These are phyloP conservation scores for Coemansia sp. DNA, from an alignment of 192 early-diverging fungal species.

Conservation along the genomic window DNA sequence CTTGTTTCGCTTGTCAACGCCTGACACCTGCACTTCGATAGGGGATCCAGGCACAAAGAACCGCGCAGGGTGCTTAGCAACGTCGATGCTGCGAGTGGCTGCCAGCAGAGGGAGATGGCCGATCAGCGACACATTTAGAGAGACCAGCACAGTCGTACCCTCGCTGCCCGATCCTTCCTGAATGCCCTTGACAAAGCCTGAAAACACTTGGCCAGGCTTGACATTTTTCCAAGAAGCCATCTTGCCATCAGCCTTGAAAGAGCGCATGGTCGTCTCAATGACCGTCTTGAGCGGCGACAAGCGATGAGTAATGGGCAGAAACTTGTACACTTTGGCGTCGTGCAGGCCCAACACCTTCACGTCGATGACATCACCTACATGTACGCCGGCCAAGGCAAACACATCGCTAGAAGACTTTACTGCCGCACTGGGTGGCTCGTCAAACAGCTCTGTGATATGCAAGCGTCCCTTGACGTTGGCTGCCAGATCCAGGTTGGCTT, in stretches of 20 bases:
- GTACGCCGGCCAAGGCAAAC: slow-evolving; percentile 36
- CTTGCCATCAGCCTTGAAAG: slow-evolving; percentile 40
- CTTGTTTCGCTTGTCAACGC: slow-evolving; percentile 19
- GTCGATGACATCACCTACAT: slow-evolving; percentile 38
- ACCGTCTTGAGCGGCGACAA: slow-evolving; percentile 50
- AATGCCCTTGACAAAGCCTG: slow-evolving; percentile 53
- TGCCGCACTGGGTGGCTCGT: slow-evolving; percentile 37
- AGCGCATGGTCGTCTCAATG: slow-evolving; percentile 60
- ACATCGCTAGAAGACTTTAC: slow-evolving; percentile 25
- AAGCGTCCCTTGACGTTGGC: slow-evolving; percentile 70
- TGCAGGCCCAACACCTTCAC: slow-evolving; percentile 70
- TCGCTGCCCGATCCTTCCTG: slow-evolving; percentile 7
- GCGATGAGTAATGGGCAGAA: slow-evolving; percentile 63
- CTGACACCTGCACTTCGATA: slow-evolving; percentile 41
- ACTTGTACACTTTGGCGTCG: slow-evolving; percentile 61
- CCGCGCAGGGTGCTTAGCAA: slow-evolving; percentile 17
- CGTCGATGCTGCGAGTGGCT: slow-evolving; percentile 21
- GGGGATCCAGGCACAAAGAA: slow-evolving; percentile 36
- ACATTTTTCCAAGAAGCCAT: slow-evolving; percentile 25
- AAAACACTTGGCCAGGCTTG: slow-evolving; percentile 39
- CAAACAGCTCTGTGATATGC: slow-evolving; percentile 69
- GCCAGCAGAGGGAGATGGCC: slow-evolving; percentile 24
- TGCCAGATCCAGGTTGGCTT: slow-evolving; percentile 66
- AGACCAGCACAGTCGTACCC: slow-evolving; percentile 14
- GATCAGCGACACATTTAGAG: slow-evolving; percentile 19